Conservation (phyloP, 2,329 filamentous ascomycete genomes). For the Aspergillus brasiliensis region DNA sequence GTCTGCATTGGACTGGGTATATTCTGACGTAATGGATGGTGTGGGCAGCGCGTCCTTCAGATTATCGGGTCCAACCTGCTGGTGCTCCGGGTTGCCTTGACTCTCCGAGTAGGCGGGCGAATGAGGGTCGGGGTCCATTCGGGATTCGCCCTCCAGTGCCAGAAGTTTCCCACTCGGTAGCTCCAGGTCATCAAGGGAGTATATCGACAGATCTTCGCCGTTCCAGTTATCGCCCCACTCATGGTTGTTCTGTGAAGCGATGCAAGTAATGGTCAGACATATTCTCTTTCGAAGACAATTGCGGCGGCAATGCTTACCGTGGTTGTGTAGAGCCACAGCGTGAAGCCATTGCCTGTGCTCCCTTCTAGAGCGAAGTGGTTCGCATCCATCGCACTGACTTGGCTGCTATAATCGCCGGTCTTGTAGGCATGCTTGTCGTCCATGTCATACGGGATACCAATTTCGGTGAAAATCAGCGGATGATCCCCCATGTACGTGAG, state of each 20-base stretch:
- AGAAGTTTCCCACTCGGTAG: slow-evolving; percentile 42
- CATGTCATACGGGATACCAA: slow-evolving; percentile 99
- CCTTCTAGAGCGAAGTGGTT: slow-evolving; percentile 93
- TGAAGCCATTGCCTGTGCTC: slow-evolving; percentile 78
- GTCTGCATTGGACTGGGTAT: slow-evolving; percentile 60
- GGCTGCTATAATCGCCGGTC: slow-evolving; percentile 91
- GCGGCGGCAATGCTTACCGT: slow-evolving; percentile 52
- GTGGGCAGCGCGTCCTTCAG: slow-evolving; percentile 69
- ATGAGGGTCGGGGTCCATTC: slow-evolving; percentile 37
- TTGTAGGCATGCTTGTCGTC: slow-evolving; percentile 94
- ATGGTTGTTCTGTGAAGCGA: slow-evolving; percentile 70
- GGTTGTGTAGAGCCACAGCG: slow-evolving; percentile 83
- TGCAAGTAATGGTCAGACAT: background rate
- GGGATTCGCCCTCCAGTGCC: slow-evolving; percentile 42
- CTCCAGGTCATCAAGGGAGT: slow-evolving; percentile 76
- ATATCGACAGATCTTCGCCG: slow-evolving; percentile 92
- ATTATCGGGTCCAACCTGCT: slow-evolving; percentile 71
- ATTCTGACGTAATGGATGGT: slow-evolving; percentile 59
- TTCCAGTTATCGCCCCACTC: slow-evolving; percentile 94
- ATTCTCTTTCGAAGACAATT: background rate
- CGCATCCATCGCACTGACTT: slow-evolving; percentile 89
- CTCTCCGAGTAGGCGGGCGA: slow-evolving; percentile 60
- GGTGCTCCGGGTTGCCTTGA: slow-evolving; percentile 44
- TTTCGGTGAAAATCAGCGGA: slow-evolving; percentile 88
- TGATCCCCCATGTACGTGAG: slow-evolving; percentile 85